These are phyloP conservation scores for Glutinoglossum americanum DNA, from an alignment of 495 filamentous ascomycete genomes.

Conservation along the genomic window DNA sequence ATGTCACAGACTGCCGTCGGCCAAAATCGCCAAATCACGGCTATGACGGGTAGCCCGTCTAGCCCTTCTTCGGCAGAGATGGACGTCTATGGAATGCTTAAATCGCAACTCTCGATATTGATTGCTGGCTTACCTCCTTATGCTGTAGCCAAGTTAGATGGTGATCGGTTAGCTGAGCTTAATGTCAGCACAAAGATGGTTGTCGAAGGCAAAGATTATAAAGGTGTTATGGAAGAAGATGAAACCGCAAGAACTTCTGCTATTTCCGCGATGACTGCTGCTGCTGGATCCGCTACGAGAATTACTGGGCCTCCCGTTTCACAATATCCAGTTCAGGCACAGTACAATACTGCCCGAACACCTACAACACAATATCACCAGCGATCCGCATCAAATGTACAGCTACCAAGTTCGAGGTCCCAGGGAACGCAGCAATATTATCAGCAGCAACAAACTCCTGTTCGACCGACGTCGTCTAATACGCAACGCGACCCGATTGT, in stretches of 20 bases:
- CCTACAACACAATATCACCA: not conserved
- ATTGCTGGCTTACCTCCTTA: slow-evolving; percentile 63
- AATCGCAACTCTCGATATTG: slow-evolving; percentile 46
- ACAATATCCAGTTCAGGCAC: not conserved
- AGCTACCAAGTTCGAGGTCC: not conserved
- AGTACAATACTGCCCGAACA: not conserved
- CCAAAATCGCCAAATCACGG: slow-evolving; percentile 24
- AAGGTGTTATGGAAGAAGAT: slow-evolving; percentile 74
- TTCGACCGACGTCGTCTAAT: slow-evolving; percentile 1
- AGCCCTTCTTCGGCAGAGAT: slow-evolving; percentile 42
- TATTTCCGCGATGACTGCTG: not conserved
- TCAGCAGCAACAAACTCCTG: not conserved
- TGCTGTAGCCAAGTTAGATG: slow-evolving; percentile 65
- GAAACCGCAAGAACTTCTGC: slow-evolving; percentile 18
- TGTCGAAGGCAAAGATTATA: slow-evolving; percentile 45
- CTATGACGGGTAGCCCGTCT: slow-evolving; percentile 22
- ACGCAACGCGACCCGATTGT: not conserved
- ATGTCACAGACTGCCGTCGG: slow-evolving; percentile 20
- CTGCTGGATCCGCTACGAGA: not conserved
- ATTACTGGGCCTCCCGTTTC: not conserved
- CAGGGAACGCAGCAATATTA: not conserved
- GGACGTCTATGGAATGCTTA: slow-evolving; percentile 51
- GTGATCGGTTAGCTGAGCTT: slow-evolving; percentile 60
- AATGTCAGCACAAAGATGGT: slow-evolving; percentile 68
- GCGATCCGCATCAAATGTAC: not conserved